A percentile compares a stretch with the other conserved stretches of the same genome.
Evolutionary conservation across 257 asterid species (phyloP).

Genomic region (Petunia secreta): DNA sequence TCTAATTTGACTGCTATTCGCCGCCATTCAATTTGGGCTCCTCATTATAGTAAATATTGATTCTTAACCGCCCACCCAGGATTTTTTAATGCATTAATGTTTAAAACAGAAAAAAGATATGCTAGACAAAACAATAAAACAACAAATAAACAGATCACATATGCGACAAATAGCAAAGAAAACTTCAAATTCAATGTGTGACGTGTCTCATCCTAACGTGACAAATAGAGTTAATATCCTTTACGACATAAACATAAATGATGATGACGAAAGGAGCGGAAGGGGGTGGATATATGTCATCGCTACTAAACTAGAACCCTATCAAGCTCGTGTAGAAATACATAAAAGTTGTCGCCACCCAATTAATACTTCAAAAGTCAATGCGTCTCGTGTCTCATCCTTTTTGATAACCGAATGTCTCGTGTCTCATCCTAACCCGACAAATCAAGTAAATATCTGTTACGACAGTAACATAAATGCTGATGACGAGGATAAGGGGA

Average conservation of each 20-base stretch:
- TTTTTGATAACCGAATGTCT: not conserved
- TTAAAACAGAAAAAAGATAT: not conserved
- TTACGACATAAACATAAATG: slow-evolving; percentile 2
- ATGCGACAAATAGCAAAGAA: not conserved
- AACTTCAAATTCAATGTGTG: not conserved
- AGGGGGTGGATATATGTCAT: not conserved
- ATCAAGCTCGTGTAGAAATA: not conserved
- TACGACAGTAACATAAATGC: slow-evolving; percentile 10
- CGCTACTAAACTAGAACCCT: not conserved
- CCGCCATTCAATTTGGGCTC: not conserved
- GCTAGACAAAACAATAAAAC: not conserved
- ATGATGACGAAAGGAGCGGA: not conserved
- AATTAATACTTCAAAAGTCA: not conserved
- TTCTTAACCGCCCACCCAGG: not conserved
- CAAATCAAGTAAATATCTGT: not conserved
- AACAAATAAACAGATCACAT: not conserved
- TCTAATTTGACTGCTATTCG: not conserved
- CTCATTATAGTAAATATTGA: not conserved
- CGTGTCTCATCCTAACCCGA: not conserved
- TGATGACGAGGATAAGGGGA: not conserved
- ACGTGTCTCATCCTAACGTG: not conserved
- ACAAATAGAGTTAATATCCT: not conserved
- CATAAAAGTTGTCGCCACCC: not conserved
- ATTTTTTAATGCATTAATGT: not conserved
- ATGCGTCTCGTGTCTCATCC: not conserved